Evolutionary conservation across 257 asterid species (phyloP).

Genomic region (Solanum verrucosum): DNA sequence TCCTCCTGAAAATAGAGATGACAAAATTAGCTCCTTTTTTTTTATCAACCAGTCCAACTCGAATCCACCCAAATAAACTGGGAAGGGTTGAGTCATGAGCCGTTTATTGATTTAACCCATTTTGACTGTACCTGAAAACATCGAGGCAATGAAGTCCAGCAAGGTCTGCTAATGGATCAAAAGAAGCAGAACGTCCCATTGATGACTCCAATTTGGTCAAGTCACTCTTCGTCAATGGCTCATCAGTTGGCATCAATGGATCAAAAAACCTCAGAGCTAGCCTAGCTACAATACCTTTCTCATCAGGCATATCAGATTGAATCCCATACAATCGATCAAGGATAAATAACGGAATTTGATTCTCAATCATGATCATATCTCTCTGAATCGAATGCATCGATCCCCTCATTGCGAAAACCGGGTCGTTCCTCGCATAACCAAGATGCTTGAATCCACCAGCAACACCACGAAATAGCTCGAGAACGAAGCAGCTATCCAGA

Average conservation of each 20-base stretch:
- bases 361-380: conserved; percentile 93
- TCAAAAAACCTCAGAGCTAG: conserved; percentile 69
- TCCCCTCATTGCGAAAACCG: conserved; percentile 73
- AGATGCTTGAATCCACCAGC: conserved; percentile 51
- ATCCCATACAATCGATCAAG: conserved; percentile 44
- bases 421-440: conserved; percentile 69
- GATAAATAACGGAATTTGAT: conserved; percentile 67
- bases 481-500: conserved; percentile 58
- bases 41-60: background rate
- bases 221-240: conserved; percentile 49
- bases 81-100: background rate
- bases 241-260: conserved; percentile 75
- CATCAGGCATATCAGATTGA: conserved; percentile 40
- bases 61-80: background rate
- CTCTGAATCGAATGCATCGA: conserved; percentile 78
- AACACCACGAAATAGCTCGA: conserved; percentile 69
- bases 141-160: conserved; percentile 78
- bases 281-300: conserved; percentile 41
- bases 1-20: conserved; percentile 36
- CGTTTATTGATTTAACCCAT: background rate
- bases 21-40: background rate
- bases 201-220: conserved; percentile 32
- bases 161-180: conserved; percentile 60
- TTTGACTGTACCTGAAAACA: conserved; percentile 34
- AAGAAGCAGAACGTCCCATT: conserved; percentile 11